Percentiles rank a stretch among this genome's conserved stretches.
phyloP scores from a whole-genome alignment of 192 early-diverging fungal genomes.

The Backusella circina region DNA sequence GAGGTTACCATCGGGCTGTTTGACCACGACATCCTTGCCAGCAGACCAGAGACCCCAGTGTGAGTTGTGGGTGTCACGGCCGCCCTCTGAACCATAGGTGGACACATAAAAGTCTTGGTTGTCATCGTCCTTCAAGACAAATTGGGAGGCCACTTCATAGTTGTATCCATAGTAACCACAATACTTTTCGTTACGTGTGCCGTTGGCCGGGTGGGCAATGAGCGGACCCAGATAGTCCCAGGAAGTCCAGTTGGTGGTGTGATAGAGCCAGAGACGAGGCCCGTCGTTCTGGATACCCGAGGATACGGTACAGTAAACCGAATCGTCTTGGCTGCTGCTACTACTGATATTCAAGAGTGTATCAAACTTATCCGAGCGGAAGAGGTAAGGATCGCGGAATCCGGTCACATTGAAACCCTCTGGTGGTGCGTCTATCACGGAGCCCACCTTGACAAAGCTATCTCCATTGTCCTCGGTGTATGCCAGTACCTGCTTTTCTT shows the following conservation, averaged over 20 bases:
- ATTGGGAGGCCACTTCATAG: conserved; percentile 1
- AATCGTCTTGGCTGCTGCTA: not conserved
- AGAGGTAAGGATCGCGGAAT: conserved; percentile 11
- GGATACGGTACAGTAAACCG: conserved; percentile 2
- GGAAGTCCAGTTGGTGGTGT: not conserved
- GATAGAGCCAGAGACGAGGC: conserved; percentile 7
- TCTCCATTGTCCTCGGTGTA: conserved; percentile 15
- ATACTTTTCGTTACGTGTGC: not conserved
- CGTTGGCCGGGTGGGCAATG: not conserved
- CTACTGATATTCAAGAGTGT: not conserved
- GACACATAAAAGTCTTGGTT: not conserved
- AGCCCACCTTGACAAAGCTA: not conserved
- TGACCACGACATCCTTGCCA: not conserved
- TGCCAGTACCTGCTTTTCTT: conserved; percentile 3
- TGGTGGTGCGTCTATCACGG: conserved; percentile 2
- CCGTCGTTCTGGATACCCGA: conserved; percentile 5
- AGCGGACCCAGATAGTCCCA: conserved; percentile 9
- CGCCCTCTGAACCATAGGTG: not conserved
- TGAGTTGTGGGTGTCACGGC: not conserved
- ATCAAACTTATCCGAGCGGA: not conserved
- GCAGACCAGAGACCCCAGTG: conserved; percentile 11
- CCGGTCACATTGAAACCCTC: not conserved
- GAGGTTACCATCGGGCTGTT: not conserved
- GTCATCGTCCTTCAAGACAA: not conserved
- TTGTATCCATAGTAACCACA: conserved; percentile 2